phyloP scores from a whole-genome alignment of 768 basidiomycete genomes.

The Scleroderma citrinum region DNA sequence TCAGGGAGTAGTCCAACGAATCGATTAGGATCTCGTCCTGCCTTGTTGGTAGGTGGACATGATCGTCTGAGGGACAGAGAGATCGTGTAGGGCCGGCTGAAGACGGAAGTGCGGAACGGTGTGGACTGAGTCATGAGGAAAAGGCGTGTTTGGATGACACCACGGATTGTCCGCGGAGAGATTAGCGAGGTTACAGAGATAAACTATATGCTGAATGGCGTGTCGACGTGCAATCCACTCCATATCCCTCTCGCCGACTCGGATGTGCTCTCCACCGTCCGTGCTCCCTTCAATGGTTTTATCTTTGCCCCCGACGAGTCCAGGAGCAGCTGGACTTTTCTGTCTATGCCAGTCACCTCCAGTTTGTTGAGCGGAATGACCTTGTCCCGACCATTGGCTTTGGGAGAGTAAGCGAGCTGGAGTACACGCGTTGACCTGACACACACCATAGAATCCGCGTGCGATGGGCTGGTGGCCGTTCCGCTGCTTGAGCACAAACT shows the following conservation, averaged over 20 bases:
- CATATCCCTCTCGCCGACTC: conserved; percentile 85
- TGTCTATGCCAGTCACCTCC: conserved; percentile 64
- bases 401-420: conserved; percentile 10
- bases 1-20: too few relatives aligned
- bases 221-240: conserved; percentile 81
- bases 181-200: too few relatives aligned
- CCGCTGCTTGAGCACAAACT: conserved; percentile 75
- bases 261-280: conserved; percentile 69
- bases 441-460: conserved; percentile 73
- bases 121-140: conserved; percentile 17
- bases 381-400: conserved; percentile 86
- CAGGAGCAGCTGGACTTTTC: conserved; percentile 78
- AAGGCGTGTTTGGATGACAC: conserved; percentile 29
- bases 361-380: conserved; percentile 76
- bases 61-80: conserved; percentile 4
- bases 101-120: neutral
- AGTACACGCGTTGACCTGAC: conserved; percentile 2
- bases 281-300: conserved; percentile 59
- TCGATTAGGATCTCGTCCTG: conserved; percentile 14
- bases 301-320: conserved; percentile 88
- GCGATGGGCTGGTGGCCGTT: conserved; percentile 73
- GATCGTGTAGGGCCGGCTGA: conserved; percentile 3
- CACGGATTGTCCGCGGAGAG: neutral
- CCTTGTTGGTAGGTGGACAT: conserved; percentile 3
- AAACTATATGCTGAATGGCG: conserved; percentile 53